Base-by-base conservation (phyloP, 2,329 filamentous ascomycete genomes). In the Fusarium tricinctum region DNA sequence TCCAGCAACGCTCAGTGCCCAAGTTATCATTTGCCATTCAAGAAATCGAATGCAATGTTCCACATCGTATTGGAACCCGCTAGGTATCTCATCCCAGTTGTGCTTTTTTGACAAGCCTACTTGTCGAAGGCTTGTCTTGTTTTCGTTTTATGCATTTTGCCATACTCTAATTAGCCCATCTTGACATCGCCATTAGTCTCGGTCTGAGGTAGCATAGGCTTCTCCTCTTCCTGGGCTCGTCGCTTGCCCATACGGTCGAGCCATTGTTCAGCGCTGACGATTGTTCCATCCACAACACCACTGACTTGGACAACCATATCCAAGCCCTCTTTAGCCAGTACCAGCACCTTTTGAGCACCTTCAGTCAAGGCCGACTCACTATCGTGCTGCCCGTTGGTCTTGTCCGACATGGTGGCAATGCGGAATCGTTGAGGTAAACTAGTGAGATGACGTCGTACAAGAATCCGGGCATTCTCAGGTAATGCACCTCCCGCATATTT, bases 291-390 rank as follows among this genome's bases (percentile, higher is more conserved):
- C 10, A 98, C 86, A 3, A 97, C 92, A 7, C 90, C 89, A 40
- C 90, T 96, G 49, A 99, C 93, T 77, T 97, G 94, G 1, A 89
- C 87, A 85, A 98, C 94, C 91, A 98, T 97, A 72, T 97, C 94
- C 15, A 98, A 83, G 0, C 94, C 93, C 77, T 98, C 95, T 74
- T 91, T 92, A 8, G 95, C 95, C 51, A 98, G 88, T 2, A 96
- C 89, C 14, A 98, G 82, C 57, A 97, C 94, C 40, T 91, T 86
- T 71, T 94, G 91, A 0, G 93, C 94, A 51, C 85, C 84, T 26
- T 89, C 85, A 20, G 78, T 75, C 12, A 81, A 64, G 17, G 77
- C 77, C 10, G 76, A 76, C 47, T 82, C 81, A 46, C 74, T 77
- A 44, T 80, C 77, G 58, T 77, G 63, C 68, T 60, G 57, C n/a